Evolutionary conservation across 768 basidiomycete genomes (phyloP), one percentile per base, ranked within the genome.

Genomic region (Lentinula sp.): DNA sequence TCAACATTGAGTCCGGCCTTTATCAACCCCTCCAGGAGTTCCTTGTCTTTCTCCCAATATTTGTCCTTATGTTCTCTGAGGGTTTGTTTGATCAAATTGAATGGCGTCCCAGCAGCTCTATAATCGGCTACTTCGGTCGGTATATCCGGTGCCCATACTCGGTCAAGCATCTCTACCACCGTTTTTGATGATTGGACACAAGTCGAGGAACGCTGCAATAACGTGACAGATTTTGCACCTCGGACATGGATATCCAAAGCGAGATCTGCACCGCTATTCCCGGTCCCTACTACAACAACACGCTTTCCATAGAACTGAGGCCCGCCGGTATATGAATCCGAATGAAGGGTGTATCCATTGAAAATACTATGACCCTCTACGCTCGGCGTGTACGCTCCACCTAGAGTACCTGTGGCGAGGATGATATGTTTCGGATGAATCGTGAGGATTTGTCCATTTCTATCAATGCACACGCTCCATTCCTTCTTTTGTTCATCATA

Each of bases 151-250:
- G 65, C 64, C 56, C 57, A 71, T 18, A 61, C 54, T 8, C 40
- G 18, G 5, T 61, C 45, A 57, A 23, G 62, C 48, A 21, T 39
- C 10, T 42, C 18, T 9, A 13, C 58, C 43, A 42, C 54, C 15
- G 23, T 37, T 43, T 39, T 53, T 32, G 58, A 23, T 32, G 63
- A 63, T 10, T 71, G 58, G 10, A 77, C 71, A 59, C 70, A 74
- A 16, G 75, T 79, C 1, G 71, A 67, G 2, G 76, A 76, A 10
- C 79, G 73, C 56, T 79, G 77, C 16, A 79, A 68, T 74, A 80
- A 75, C 1, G 77, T 78, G 9, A 78, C 72, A 3, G 34, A 15
- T 1, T 66, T 66, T 5, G 75, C 76, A 18, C 71, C 72, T 10
- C 70, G 68, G 11, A 67, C 57, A 1, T 65, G 62, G 4, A 76